Evolutionary conservation across 2,329 filamentous ascomycete species (phyloP).

Genomic region (Fusarium sacchari): DNA sequence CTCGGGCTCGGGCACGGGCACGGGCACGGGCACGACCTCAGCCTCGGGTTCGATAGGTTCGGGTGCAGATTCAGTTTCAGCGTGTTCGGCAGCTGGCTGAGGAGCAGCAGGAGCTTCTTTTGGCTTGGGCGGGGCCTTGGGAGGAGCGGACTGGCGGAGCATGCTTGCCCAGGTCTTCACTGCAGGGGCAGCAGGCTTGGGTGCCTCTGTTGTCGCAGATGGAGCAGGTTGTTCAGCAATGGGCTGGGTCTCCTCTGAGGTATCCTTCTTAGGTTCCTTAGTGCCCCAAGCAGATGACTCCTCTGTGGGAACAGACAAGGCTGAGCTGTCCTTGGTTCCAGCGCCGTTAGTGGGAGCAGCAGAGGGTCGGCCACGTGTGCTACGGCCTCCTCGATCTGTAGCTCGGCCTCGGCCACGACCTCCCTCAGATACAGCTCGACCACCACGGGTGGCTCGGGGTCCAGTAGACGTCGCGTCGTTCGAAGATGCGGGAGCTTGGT

Average conservation of each 20-base stretch:
- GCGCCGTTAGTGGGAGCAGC: slow-evolving; percentile 69
- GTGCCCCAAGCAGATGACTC: slow-evolving; percentile 68
- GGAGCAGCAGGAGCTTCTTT: slow-evolving; percentile 60
- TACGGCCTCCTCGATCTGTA: slow-evolving; percentile 70
- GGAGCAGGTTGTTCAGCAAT: slow-evolving; percentile 46
- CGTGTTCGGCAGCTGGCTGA: slow-evolving; percentile 50
- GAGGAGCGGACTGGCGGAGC: slow-evolving; percentile 68
- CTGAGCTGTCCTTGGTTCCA: slow-evolving; percentile 63
- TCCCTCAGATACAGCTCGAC: slow-evolving; percentile 69
- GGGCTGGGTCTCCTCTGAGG: slow-evolving; percentile 48
- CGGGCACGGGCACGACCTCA: slow-evolving; percentile 43
- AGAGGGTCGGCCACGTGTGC: slow-evolving; percentile 71
- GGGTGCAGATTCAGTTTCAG: slow-evolving; percentile 50
- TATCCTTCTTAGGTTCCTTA: slow-evolving; percentile 50
- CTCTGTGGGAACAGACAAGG: slow-evolving; percentile 73
- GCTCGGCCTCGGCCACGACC: slow-evolving; percentile 71
- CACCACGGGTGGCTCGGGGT: slow-evolving; percentile 65
- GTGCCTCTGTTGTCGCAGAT: slow-evolving; percentile 50
- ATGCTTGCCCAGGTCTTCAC: slow-evolving; percentile 80
- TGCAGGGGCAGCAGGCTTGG: slow-evolving; percentile 53
- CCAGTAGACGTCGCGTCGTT: slow-evolving; percentile 57
- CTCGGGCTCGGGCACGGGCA: slow-evolving; percentile 37
- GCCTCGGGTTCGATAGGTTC: slow-evolving; percentile 50
- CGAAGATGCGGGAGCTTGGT: slow-evolving; percentile 64
- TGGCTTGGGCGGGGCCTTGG: slow-evolving; percentile 67